phyloP scores from a whole-genome alignment of 192 early-diverging fungal genomes.

The Backusella australiensis region DNA sequence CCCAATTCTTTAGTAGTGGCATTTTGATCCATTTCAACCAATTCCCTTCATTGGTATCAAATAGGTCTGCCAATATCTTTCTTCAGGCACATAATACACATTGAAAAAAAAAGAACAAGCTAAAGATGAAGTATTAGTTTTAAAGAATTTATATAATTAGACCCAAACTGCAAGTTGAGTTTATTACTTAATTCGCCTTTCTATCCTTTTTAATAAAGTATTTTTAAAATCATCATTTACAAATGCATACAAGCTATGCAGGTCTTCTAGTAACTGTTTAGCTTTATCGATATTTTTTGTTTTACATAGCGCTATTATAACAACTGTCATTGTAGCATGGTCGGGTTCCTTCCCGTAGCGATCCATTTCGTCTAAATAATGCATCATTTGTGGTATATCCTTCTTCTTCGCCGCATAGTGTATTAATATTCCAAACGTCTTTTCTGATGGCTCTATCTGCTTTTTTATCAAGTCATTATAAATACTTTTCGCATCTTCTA shows the following conservation, averaged over 20 bases:
- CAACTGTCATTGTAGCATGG: slow-evolving; percentile 8
- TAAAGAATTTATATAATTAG: background rate
- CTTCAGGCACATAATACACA: background rate
- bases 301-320: slow-evolving; percentile 5
- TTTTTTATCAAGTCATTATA: slow-evolving; percentile 7
- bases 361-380: slow-evolving; percentile 15
- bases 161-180: background rate
- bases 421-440: slow-evolving; percentile 10
- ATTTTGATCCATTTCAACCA: too few species aligned
- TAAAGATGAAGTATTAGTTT: background rate
- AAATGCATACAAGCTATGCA: background rate
- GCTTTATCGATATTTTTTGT: background rate
- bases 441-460: background rate
- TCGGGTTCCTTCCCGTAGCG: background rate
- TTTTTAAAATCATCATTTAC: slow-evolving; percentile 3
- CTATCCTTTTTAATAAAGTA: background rate
- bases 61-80: background rate
- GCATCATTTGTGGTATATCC: background rate
- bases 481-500: background rate
- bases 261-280: background rate
- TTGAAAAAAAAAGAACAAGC: background rate
- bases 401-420: background rate
- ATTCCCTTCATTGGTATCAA: too few species aligned
- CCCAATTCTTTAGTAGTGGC: too few species aligned
- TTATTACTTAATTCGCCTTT: background rate